These are phyloP conservation scores for Grammothele lineata DNA, from an alignment of 768 basidiomycete species.

Conservation along the genomic window DNA sequence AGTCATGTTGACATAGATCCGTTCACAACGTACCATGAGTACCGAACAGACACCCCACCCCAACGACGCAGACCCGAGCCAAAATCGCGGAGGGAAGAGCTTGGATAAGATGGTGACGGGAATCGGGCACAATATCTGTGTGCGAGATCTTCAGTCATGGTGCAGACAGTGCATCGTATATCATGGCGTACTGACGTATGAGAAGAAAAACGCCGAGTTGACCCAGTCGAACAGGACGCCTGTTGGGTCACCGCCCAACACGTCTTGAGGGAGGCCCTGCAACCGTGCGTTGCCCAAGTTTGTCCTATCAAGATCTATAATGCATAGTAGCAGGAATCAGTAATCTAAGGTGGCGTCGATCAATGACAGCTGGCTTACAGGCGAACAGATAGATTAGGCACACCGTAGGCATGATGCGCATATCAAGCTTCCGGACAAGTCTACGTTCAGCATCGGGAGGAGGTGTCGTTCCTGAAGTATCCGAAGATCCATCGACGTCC, in stretches of 20 bases:
- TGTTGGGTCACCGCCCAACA: conserved; percentile 61
- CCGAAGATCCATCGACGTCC: too few species aligned
- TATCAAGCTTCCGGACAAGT: conserved; percentile 63
- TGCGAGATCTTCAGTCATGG: too few species aligned
- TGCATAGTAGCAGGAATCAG: not conserved
- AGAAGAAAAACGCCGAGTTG: conserved; percentile 73
- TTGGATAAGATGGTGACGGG: conserved; percentile 66
- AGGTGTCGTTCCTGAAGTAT: too few species aligned
- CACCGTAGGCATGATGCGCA: conserved; percentile 63
- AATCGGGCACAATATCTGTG: conserved; percentile 63
- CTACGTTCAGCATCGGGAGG: too few species aligned
- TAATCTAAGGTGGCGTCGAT: not conserved
- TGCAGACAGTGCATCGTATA: too few species aligned
- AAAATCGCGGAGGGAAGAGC: conserved; percentile 61
- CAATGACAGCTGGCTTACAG: conserved; percentile 45
- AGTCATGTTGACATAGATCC: too few species aligned
- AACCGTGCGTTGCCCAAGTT: conserved; percentile 79
- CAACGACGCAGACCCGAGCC: conserved; percentile 59
- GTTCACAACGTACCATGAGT: conserved; percentile 55
- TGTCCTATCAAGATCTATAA: conserved; percentile 62
- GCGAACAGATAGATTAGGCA: conserved; percentile 76
- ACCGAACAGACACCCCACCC: conserved; percentile 76
- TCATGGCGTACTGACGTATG: conserved; percentile 36
- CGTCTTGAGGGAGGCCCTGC: conserved; percentile 63
- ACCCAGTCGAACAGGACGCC: conserved; percentile 75